Conservation (phyloP, 1,139 yeast genomes). For the Geotrichum restrictum region DNA sequence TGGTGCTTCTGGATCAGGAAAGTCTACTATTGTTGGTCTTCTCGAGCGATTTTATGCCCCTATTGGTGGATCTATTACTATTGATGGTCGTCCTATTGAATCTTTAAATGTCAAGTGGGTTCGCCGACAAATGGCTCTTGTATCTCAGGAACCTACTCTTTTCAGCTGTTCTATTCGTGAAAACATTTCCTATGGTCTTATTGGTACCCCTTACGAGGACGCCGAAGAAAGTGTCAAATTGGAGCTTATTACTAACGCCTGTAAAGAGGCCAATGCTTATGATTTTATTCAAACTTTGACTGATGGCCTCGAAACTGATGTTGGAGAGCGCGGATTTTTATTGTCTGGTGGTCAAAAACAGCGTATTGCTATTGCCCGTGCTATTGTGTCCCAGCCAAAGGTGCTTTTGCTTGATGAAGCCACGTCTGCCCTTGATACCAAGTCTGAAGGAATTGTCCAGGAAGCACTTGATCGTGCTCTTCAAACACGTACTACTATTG, state of each 20-base stretch:
- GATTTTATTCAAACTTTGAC: constrained; percentile 41
- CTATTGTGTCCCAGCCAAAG: constrained; percentile 61
- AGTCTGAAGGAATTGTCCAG: constrained; percentile 52
- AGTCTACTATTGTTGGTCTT: constrained; percentile 75
- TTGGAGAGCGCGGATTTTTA: constrained; percentile 52
- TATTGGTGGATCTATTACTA: constrained; percentile 56
- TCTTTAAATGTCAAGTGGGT: constrained; percentile 68
- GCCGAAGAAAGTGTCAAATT: constrained; percentile 37
- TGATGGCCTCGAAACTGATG: constrained; percentile 49
- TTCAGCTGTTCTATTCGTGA: constrained; percentile 76
- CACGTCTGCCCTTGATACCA: constrained; percentile 73
- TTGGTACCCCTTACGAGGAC: constrained; percentile 52
- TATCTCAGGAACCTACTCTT: constrained; percentile 83
- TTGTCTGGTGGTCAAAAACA: constrained; percentile 88
- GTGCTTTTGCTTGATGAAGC: constrained; percentile 69
- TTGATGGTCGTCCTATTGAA: constrained; percentile 64
- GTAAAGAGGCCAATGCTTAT: constrained; percentile 43
- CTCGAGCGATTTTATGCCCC: constrained; percentile 65
- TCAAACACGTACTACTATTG: constrained; percentile 64
- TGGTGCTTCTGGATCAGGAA: constrained; percentile 91
- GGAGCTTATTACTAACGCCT: constrained; percentile 38
- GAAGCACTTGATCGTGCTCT: constrained; percentile 59
- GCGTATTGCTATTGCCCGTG: constrained; percentile 82
- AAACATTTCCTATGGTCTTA: constrained; percentile 69
- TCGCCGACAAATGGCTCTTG: constrained; percentile 73